Evolutionary conservation across 495 filamentous ascomycete genomes (phyloP).

Genomic region (Podospora tetraspora): DNA sequence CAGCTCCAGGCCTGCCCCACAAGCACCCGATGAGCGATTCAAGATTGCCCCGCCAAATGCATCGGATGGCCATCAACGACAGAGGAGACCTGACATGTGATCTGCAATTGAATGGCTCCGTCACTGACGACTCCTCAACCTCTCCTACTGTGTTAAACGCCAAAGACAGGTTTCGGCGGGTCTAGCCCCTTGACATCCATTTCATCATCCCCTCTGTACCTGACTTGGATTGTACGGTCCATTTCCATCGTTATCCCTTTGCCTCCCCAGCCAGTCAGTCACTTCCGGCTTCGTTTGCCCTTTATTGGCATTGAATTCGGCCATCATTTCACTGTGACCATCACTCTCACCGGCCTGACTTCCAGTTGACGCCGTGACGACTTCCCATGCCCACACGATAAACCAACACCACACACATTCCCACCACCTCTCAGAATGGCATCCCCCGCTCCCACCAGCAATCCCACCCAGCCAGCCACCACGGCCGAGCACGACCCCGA

Average conservation of each 20-base stretch:
- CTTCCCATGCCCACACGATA: not conserved
- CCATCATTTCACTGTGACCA: not conserved
- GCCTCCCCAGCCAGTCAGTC: not conserved
- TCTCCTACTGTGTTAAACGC: not conserved
- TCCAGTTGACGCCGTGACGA: no score
- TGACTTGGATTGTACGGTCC: not conserved
- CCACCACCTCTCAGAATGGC: not conserved
- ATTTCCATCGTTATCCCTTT: not conserved
- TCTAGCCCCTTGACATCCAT: not conserved
- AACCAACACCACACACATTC: not conserved
- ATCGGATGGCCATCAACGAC: not conserved
- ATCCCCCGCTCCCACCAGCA: not conserved
- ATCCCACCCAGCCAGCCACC: not conserved
- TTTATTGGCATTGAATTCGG: not conserved
- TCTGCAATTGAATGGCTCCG: not conserved
- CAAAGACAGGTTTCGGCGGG: not conserved
- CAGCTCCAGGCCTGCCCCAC: not conserved
- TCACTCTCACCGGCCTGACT: no score
- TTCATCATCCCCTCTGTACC: not conserved
- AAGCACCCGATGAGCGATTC: not conserved
- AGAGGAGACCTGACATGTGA: not conserved
- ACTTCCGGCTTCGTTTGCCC: not conserved
- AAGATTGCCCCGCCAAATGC: not conserved
- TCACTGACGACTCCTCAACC: not conserved
- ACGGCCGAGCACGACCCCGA: constrained; percentile 1